Evolutionary conservation across 2,329 filamentous ascomycete genomes (phyloP).

Genomic region (Acephala macrosclerotiorum): DNA sequence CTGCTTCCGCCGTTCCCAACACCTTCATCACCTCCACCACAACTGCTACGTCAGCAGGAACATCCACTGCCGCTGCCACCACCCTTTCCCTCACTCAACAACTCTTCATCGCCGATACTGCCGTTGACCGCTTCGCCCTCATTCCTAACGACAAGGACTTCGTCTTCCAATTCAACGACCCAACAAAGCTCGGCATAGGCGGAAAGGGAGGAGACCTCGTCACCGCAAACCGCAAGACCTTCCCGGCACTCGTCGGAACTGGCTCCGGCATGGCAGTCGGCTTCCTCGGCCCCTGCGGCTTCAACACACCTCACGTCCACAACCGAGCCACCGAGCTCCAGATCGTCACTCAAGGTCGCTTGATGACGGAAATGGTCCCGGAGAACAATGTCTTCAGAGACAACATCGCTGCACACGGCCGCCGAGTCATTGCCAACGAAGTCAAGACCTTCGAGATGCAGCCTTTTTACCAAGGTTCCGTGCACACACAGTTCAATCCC

Average conservation of each 20-base stretch:
- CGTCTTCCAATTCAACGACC: slow-evolving; percentile 55
- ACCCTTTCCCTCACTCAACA: slow-evolving; percentile 33
- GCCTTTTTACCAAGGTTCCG: slow-evolving; percentile 60
- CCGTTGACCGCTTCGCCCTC: slow-evolving; percentile 52
- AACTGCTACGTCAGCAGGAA: slow-evolving; percentile 14
- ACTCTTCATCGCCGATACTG: slow-evolving; percentile 45
- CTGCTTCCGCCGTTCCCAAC: slow-evolving; percentile 42
- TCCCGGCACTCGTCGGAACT: slow-evolving; percentile 62
- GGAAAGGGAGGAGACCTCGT: slow-evolving; percentile 57
- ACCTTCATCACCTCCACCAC: slow-evolving; percentile 29
- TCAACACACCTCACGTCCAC: slow-evolving; percentile 65
- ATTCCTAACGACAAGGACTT: slow-evolving; percentile 54
- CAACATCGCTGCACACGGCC: slow-evolving; percentile 45
- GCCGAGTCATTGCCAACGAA: slow-evolving; percentile 49
- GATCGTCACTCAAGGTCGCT: slow-evolving; percentile 55
- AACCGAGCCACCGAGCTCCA: slow-evolving; percentile 61
- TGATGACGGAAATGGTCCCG: slow-evolving; percentile 60
- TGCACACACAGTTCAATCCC: slow-evolving; percentile 65
- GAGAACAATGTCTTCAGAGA: slow-evolving; percentile 55
- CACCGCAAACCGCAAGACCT: slow-evolving; percentile 61
- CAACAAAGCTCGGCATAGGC: slow-evolving; percentile 39
- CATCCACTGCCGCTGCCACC: slow-evolving; percentile 22
- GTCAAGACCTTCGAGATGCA: slow-evolving; percentile 57
- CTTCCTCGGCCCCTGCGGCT: slow-evolving; percentile 59
- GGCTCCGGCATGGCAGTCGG: slow-evolving; percentile 59